Evolutionary conservation across 2,329 filamentous ascomycete genomes (phyloP).

Genomic region (Juglanconis sp.): DNA sequence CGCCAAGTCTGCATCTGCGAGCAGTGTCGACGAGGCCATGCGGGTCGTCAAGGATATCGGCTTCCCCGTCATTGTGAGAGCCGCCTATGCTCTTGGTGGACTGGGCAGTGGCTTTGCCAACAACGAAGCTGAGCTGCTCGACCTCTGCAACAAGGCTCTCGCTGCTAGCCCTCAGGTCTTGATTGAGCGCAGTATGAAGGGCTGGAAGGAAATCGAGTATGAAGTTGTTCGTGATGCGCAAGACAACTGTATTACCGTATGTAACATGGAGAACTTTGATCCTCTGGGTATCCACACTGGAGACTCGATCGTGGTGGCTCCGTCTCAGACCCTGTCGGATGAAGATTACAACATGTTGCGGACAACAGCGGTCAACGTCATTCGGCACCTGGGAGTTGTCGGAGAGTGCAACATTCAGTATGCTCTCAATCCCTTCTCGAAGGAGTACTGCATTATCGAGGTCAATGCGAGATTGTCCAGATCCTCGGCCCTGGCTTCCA

Average conservation of each 20-base stretch:
- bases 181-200: slow-evolving; percentile 98
- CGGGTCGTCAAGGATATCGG: slow-evolving; percentile 86
- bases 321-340: slow-evolving; percentile 93
- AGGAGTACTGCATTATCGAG: slow-evolving; percentile 98
- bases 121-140: slow-evolving; percentile 75
- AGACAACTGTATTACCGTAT: slow-evolving; percentile 99
- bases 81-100: slow-evolving; percentile 92
- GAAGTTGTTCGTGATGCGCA: slow-evolving; percentile 95
- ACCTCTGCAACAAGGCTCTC: slow-evolving; percentile 91
- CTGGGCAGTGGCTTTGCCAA: slow-evolving; percentile 94
- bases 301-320: slow-evolving; percentile 97
- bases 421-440: slow-evolving; percentile 89
- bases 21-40: slow-evolving; percentile 82
- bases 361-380: slow-evolving; percentile 95
- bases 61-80: slow-evolving; percentile 94
- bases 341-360: slow-evolving; percentile 99
- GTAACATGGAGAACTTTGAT: slow-evolving; percentile 99
- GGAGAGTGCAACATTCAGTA: slow-evolving; percentile 99
- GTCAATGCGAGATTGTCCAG: slow-evolving; percentile 98
- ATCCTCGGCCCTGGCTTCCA: slow-evolving; percentile 93
- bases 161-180: slow-evolving; percentile 93
- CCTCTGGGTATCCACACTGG: slow-evolving; percentile 96
- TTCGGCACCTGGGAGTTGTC: slow-evolving; percentile 92
- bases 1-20: slow-evolving; percentile 93
- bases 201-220: slow-evolving; percentile 99